Conservation (phyloP, 495 filamentous ascomycete species). For the Ramalina peruviana region DNA sequence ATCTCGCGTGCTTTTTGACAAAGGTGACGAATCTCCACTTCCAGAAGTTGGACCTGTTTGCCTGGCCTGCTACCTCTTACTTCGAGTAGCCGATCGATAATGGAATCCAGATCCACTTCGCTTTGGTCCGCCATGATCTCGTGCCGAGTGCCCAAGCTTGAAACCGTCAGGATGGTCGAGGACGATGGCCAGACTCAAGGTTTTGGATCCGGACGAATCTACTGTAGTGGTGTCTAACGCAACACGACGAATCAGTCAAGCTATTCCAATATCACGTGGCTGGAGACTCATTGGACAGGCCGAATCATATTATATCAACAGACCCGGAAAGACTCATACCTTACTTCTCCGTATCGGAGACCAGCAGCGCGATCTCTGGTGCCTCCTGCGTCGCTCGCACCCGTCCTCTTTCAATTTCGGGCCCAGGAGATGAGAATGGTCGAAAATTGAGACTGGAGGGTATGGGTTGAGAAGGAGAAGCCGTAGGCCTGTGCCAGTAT, state of each 20-base stretch:
- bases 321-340: no score
- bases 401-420: no score
- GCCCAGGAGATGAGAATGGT: no score
- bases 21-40: slow-evolving; percentile 92
- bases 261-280: no score
- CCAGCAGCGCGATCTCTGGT: no score
- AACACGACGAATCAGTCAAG: background rate
- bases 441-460: no score
- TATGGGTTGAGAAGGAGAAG: no score
- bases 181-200: background rate
- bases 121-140: slow-evolving; percentile 83
- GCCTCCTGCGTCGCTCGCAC: no score
- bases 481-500: no score
- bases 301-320: no score
- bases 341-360: no score
- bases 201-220: background rate
- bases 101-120: slow-evolving; percentile 97
- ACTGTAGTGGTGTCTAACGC: background rate
- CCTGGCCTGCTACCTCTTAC: slow-evolving; percentile 95
- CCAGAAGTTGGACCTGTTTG: slow-evolving; percentile 94
- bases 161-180: background rate
- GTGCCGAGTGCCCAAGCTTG: slow-evolving; percentile 9
- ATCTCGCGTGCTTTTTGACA: slow-evolving; percentile 99
- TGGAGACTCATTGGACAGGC: no score
- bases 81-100: slow-evolving; percentile 95